Evolutionary conservation across 345 rosid genomes (phyloP).

Genomic region (Euphorbia lathyris): DNA sequence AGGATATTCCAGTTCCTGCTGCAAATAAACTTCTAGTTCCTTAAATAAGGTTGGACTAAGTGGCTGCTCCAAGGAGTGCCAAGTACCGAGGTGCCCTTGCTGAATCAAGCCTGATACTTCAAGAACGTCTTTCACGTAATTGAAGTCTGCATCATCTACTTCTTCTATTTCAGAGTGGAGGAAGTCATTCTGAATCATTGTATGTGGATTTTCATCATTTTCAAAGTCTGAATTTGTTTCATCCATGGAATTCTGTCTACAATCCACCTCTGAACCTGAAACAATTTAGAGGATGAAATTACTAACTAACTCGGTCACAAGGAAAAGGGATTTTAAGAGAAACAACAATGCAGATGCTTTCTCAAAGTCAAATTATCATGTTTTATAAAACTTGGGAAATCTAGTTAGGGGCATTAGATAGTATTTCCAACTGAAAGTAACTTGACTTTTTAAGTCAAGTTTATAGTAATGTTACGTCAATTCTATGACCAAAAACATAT

Average conservation of each 20-base stretch:
- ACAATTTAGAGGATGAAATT: constrained; percentile 15
- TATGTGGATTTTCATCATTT: constrained; percentile 18
- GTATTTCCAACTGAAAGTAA: background rate
- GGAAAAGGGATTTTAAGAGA: background rate
- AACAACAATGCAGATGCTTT: background rate
- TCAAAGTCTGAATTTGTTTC: constrained; percentile 21
- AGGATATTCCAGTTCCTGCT: constrained; percentile 26
- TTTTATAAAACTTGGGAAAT: background rate
- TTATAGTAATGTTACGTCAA: background rate
- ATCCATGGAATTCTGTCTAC: background rate
- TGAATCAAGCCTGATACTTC: constrained; percentile 58
- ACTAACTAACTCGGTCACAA: constrained; percentile 1
- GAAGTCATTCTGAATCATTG: constrained; percentile 6
- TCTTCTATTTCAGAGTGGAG: constrained; percentile 19
- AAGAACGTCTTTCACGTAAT: constrained; percentile 51
- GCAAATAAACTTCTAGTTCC: constrained; percentile 37
- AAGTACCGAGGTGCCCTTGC: constrained; percentile 35
- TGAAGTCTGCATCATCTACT: constrained; percentile 40
- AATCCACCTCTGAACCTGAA: constrained; percentile 27
- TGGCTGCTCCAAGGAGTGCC: constrained; percentile 70
- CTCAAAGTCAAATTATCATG: background rate
- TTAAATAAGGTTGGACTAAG: constrained; percentile 57
- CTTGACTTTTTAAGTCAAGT: background rate
- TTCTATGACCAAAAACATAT: background rate
- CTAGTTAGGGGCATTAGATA: background rate